These are phyloP conservation scores for Begonia loranthoides DNA, from an alignment of 306 rosid species.

Conservation along the genomic window DNA sequence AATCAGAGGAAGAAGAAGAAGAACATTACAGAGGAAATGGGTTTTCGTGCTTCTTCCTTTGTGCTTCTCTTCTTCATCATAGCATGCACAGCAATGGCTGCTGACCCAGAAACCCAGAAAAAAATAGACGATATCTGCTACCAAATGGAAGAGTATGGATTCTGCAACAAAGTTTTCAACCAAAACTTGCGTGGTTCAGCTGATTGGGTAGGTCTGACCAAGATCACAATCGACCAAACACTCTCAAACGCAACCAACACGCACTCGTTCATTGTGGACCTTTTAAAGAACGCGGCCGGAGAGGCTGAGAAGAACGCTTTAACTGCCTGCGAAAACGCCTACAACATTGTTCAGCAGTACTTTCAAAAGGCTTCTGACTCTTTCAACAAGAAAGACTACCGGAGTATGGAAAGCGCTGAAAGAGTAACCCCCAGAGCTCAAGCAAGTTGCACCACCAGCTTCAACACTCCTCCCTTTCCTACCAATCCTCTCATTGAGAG, in stretches of 20 bases:
- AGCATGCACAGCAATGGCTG: neutral
- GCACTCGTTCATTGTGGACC: neutral
- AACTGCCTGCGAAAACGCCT: neutral
- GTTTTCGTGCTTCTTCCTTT: no score
- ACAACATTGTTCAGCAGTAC: neutral
- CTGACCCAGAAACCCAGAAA: neutral
- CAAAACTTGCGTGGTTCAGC: slow-evolving; percentile 4
- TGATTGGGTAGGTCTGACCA: slow-evolving; percentile 8
- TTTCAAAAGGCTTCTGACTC: slow-evolving; percentile 1
- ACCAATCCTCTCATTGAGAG: neutral
- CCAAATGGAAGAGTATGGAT: slow-evolving; percentile 14
- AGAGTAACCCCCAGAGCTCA: slow-evolving; percentile 7
- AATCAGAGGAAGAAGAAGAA: no score
- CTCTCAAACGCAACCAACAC: slow-evolving; percentile 7
- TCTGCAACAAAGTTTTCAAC: slow-evolving; percentile 14
- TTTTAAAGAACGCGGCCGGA: neutral
- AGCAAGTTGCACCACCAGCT: slow-evolving; percentile 1
- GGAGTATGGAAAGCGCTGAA: neutral
- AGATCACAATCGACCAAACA: slow-evolving; percentile 13
- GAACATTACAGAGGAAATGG: no score
- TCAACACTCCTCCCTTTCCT: slow-evolving; percentile 1
- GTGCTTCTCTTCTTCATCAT: neutral
- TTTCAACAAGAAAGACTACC: slow-evolving; percentile 2
- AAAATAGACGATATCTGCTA: slow-evolving; percentile 14
- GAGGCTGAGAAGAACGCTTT: neutral